Percentiles rank a stretch among this genome's conserved stretches.
Evolutionary conservation across 345 rosid genomes (phyloP).

Genomic region (Aurinia saxatilis): DNA sequence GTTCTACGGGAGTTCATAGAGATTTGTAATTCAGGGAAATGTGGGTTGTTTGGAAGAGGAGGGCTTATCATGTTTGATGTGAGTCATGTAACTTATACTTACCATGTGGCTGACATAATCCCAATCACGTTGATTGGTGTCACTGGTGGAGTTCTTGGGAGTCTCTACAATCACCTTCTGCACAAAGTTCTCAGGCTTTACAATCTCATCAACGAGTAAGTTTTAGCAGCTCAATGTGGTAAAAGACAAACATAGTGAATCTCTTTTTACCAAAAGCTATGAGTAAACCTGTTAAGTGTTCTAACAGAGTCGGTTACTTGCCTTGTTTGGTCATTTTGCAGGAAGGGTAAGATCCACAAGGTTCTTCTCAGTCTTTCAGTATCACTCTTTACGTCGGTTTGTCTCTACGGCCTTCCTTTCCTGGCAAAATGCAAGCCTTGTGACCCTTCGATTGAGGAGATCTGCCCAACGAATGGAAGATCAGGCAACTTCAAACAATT

Average conservation of each 20-base stretch:
- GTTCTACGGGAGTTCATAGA: constrained; percentile 79
- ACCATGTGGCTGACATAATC: constrained; percentile 55
- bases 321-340: constrained; percentile 31
- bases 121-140: constrained; percentile 66
- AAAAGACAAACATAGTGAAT: background rate
- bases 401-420: constrained; percentile 75
- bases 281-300: background rate
- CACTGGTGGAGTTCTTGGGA: constrained; percentile 79
- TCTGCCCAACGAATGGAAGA: constrained; percentile 65
- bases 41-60: constrained; percentile 88
- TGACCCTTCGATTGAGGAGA: constrained; percentile 35
- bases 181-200: constrained; percentile 79
- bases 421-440: constrained; percentile 71
- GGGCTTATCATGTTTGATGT: constrained; percentile 94
- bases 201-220: constrained; percentile 80
- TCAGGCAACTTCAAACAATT: constrained; percentile 83
- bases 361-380: constrained; percentile 62
- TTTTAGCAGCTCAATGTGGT: background rate
- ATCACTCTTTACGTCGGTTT: constrained; percentile 73
- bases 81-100: constrained; percentile 57
- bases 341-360: constrained; percentile 80
- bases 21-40: constrained; percentile 66
- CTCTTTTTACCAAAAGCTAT: background rate
- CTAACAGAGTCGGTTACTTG: constrained; percentile 1
- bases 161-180: constrained; percentile 72